A percentile compares a stretch with the other conserved stretches of the same genome.
phyloP scores from a whole-genome alignment of 768 basidiomycete genomes.

The Crepidotus variabilis region DNA sequence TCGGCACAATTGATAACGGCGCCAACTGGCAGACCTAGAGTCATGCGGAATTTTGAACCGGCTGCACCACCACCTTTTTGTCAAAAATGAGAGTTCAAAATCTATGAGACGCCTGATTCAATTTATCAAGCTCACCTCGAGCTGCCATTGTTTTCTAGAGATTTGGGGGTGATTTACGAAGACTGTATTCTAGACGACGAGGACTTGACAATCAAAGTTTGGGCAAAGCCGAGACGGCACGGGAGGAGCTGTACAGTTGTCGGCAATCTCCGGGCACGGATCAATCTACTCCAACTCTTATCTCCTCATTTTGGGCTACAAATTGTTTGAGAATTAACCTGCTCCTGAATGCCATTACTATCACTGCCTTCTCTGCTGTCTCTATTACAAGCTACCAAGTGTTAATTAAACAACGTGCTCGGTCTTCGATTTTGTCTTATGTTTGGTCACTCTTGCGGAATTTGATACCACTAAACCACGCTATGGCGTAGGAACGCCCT shows the following conservation, averaged over 20 bases:
- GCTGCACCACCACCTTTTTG: constrained; percentile 55
- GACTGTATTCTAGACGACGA: neutral
- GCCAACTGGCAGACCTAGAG: constrained; percentile 89
- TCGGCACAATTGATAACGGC: constrained; percentile 97
- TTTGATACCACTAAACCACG: neutral
- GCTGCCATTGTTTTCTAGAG: neutral
- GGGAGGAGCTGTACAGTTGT: neutral
- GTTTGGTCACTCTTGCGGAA: neutral
- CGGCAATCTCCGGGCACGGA: neutral
- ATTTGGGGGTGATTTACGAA: neutral
- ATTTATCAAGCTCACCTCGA: neutral
- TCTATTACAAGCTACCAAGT: no score
- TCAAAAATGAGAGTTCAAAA: neutral
- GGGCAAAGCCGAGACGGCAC: neutral
- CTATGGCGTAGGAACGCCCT: neutral
- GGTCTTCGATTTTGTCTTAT: neutral
- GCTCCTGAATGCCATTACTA: no score
- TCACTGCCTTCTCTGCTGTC: no score
- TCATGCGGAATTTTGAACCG: constrained; percentile 97
- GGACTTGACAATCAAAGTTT: neutral
- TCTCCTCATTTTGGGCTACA: no score
- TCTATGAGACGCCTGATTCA: neutral
- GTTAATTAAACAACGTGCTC: no score
- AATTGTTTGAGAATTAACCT: no score
- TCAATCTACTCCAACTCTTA: no score